phyloP scores from a whole-genome alignment of 306 rosid species.

The Medicago lupulina region DNA sequence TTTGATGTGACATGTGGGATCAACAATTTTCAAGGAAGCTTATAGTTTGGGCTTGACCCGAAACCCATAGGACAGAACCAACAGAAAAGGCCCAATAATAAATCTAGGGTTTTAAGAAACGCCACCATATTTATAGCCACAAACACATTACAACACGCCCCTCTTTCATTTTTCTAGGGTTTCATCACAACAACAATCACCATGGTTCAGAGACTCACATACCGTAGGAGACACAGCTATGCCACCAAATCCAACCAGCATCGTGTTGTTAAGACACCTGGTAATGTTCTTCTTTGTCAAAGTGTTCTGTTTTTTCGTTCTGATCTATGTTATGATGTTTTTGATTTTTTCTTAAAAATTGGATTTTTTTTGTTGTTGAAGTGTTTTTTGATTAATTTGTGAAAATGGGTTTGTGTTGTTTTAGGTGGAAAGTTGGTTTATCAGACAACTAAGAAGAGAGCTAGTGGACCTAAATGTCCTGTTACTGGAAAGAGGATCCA shows the following conservation, averaged over 20 bases:
- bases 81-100: not conserved
- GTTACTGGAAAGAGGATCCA: slow-evolving; percentile 96
- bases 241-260: slow-evolving; percentile 94
- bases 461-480: slow-evolving; percentile 94
- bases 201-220: slow-evolving; percentile 90
- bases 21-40: too few species aligned
- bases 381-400: not conserved
- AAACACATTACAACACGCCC: not conserved
- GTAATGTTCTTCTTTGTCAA: slow-evolving; percentile 36
- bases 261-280: slow-evolving; percentile 86
- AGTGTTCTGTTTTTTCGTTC: not conserved
- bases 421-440: slow-evolving; percentile 86
- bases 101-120: slow-evolving; percentile 30
- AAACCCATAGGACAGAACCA: not conserved
- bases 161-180: slow-evolving; percentile 12
- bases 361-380: slow-evolving; percentile 7
- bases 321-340: not conserved
- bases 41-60: not conserved
- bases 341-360: not conserved
- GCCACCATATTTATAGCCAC: not conserved
- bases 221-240: slow-evolving; percentile 79
- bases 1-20: too few species aligned
- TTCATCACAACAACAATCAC: not conserved
- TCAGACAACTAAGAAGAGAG: slow-evolving; percentile 88
- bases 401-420: slow-evolving; percentile 31